A percentile compares a stretch with the other conserved stretches of the same genome.
phyloP scores from a whole-genome alignment of 2,329 filamentous ascomycete genomes.

The Penicillium freii region DNA sequence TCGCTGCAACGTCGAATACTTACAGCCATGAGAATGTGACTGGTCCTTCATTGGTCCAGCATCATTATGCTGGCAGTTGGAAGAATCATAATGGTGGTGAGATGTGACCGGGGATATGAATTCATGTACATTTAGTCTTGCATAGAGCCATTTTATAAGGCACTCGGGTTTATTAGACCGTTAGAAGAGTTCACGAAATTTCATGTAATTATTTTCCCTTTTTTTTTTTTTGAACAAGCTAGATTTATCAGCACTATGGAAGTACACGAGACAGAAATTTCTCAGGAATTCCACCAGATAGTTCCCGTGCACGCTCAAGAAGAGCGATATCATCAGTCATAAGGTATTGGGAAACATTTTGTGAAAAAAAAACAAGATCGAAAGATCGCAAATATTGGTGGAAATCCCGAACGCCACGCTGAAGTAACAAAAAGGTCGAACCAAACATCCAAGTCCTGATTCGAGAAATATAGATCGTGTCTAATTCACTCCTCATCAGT shows the following conservation, averaged over 20 bases:
- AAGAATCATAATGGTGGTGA: slow-evolving; percentile 10
- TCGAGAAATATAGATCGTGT: not conserved
- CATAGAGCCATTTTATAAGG: not conserved
- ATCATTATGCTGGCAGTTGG: slow-evolving; percentile 14
- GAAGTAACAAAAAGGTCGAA: slow-evolving; percentile 19
- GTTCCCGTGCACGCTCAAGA: slow-evolving; percentile 7
- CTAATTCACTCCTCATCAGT: slow-evolving; percentile 42
- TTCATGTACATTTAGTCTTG: not conserved
- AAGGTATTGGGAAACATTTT: slow-evolving; percentile 21
- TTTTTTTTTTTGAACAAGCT: slow-evolving; percentile 6
- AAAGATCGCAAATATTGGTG: slow-evolving; percentile 3
- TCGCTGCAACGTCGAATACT: slow-evolving; percentile 1
- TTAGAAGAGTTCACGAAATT: not conserved
- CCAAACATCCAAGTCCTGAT: slow-evolving; percentile 4
- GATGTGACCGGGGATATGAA: not conserved
- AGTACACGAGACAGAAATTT: not conserved
- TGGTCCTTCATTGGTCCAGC: slow-evolving; percentile 7
- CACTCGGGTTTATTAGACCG: not conserved
- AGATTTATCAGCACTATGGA: slow-evolving; percentile 1
- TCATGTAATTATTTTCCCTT: slow-evolving; percentile 3
- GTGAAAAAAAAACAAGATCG: slow-evolving; percentile 8
- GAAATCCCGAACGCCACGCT: slow-evolving; percentile 29
- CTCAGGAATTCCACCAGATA: not conserved
- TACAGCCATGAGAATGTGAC: not conserved
- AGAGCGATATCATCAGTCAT: slow-evolving; percentile 21